Conservation (phyloP, 2,329 filamentous ascomycete genomes). For the Aspergillus sp. region DNA sequence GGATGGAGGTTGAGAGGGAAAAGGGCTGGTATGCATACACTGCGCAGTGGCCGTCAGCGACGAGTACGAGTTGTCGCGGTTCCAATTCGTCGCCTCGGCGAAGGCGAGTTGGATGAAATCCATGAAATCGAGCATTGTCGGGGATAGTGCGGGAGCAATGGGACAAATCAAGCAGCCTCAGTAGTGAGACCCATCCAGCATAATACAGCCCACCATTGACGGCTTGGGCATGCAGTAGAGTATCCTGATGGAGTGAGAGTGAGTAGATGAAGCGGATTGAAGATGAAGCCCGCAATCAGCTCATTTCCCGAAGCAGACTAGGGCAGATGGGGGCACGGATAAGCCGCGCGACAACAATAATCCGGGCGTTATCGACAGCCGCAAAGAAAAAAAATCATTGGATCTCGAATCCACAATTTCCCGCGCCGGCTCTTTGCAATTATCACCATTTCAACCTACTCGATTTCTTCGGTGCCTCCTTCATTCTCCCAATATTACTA, state of each 20-base stretch:
- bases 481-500: too few species aligned
- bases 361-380: slow-evolving; percentile 40
- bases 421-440: slow-evolving; percentile 20
- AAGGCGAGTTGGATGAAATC: slow-evolving; percentile 93
- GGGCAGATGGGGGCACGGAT: slow-evolving; percentile 32
- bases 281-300: slow-evolving; percentile 24
- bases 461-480: too few species aligned
- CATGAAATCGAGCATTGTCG: slow-evolving; percentile 90
- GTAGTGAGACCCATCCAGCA: neutral
- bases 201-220: neutral
- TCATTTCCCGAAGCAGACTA: slow-evolving; percentile 37
- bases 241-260: neutral
- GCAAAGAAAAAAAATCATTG: slow-evolving; percentile 36
- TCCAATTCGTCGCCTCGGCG: slow-evolving; percentile 83
- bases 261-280: slow-evolving; percentile 6
- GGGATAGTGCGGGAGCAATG: neutral
- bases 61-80: slow-evolving; percentile 88
- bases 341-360: slow-evolving; percentile 40
- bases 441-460: neutral
- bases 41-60: slow-evolving; percentile 80
- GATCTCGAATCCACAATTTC: slow-evolving; percentile 25
- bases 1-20: neutral
- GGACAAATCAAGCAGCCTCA: neutral
- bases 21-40: slow-evolving; percentile 53
- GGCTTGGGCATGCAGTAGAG: neutral